Base-by-base conservation (phyloP, 2,329 filamentous ascomycete genomes). In the Alternaria sp. region DNA sequence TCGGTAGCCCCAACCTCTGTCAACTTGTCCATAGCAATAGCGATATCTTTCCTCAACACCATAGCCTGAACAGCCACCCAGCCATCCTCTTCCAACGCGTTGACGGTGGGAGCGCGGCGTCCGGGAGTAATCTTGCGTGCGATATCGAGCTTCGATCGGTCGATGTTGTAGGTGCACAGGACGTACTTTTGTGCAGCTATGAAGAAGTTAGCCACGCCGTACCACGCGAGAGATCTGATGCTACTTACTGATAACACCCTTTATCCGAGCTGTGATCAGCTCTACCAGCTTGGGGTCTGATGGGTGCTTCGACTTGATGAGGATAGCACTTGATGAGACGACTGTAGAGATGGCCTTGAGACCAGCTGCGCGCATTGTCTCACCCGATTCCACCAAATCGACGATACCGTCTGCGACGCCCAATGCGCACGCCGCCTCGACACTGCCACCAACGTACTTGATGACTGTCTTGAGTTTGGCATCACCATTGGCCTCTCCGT, bases 321-420 rank as follows among this genome's bases (percentile, higher is more conserved):
- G 86, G 49, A 97, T 90, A 32, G 95, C 94, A 18, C 90, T 92
- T 57, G 91, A 94, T 59, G 93, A 89, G 53, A 97, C 86, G 27
- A 99, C 93, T 3, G 95, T 99, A 71, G 95, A 93, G 71, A 98
- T 97, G 58, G 94, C 90, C 81, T 93, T 94, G 52, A 99, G 86
- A 25, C 95, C 95, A 44, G 94, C 94, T 20, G 94, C 95, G 74
- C 92, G 91, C 95, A 99, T 99, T 0, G 95, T 99, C 81, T 98
- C 94, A 58, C 95, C 95, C 20, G 95, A 98, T 84, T 99, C 94
- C 76, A 99, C 95, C 59, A 99, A 89, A 82, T 99, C 95, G 48
- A 99, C 93, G 78, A 99, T 97, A 52, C 94, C 95, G 78, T 98
- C 94, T 44, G 95, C 95, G 28, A 98, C 94, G 54, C 95, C 95